Evolutionary conservation across 208 protist genomes (phyloP).

Genomic region (Wallacemonas collosoma): DNA sequence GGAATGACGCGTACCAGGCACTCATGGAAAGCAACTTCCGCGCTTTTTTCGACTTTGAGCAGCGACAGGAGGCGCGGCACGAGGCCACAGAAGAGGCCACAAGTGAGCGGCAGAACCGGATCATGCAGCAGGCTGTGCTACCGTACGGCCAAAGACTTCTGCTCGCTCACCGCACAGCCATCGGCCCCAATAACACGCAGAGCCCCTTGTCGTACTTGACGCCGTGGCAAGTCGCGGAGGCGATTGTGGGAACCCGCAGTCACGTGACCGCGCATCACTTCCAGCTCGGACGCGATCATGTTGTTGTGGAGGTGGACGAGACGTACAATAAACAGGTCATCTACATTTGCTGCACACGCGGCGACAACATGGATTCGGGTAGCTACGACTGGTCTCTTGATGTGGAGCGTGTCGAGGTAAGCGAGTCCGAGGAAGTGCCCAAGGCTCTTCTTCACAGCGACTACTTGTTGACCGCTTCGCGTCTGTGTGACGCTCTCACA

Average conservation of each 20-base stretch:
- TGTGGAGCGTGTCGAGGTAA: conserved; percentile 71
- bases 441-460: conserved; percentile 68
- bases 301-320: conserved; percentile 84
- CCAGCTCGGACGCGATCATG: conserved; percentile 57
- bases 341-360: conserved; percentile 61
- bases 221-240: conserved; percentile 70
- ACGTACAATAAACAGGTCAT: conserved; percentile 82
- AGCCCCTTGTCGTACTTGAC: conserved; percentile 42
- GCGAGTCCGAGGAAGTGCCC: conserved; percentile 73
- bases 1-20: conserved; percentile 64
- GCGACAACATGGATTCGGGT: conserved; percentile 24
- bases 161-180: conserved; percentile 63
- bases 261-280: conserved; percentile 76
- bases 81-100: conserved; percentile 73
- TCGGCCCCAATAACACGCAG: conserved; percentile 30
- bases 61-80: conserved; percentile 38
- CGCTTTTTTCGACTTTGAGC: conserved; percentile 54
- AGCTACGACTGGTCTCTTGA: conserved; percentile 68
- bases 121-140: conserved; percentile 81
- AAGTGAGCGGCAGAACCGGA: conserved; percentile 82
- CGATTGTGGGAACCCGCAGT: conserved; percentile 70
- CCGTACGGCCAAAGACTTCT: conserved; percentile 75
- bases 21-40: conserved; percentile 59
- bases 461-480: conserved; percentile 49
- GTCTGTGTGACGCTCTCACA: conserved; percentile 59